Percentiles rank a stretch among this genome's conserved stretches.
phyloP scores from a whole-genome alignment of 495 filamentous ascomycete genomes.

The Tuber borchii region DNA sequence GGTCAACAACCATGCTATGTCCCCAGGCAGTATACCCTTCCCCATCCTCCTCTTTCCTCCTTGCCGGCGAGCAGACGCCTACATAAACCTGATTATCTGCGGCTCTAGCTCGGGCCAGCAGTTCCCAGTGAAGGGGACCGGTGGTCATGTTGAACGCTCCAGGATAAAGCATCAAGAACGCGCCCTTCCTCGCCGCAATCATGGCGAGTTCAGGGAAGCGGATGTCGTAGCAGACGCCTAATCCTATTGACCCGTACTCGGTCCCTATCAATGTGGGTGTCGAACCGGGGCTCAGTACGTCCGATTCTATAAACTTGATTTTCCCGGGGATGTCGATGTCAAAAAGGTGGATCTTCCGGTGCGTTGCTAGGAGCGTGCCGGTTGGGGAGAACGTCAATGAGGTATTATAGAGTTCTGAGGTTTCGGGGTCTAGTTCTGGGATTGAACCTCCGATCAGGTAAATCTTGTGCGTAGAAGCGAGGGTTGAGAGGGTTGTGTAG shows the following conservation, averaged over 20 bases:
- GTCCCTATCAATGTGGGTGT: conserved; percentile 73
- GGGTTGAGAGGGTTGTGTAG: conserved; percentile 72
- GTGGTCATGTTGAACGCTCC: conserved; percentile 95
- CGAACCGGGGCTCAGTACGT: conserved; percentile 77
- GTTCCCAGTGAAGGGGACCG: conserved; percentile 81
- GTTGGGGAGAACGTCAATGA: conserved; percentile 71
- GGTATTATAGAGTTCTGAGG: conserved; percentile 85
- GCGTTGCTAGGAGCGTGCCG: conserved; percentile 71
- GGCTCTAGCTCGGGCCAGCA: conserved; percentile 75
- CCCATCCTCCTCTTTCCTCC: conserved; percentile 53
- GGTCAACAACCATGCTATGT: conserved; percentile 80
- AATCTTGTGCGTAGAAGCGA: conserved; percentile 66
- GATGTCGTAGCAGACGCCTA: conserved; percentile 96
- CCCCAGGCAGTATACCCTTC: conserved; percentile 86
- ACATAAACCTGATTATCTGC: conserved; percentile 95
- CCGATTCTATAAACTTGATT: conserved; percentile 83
- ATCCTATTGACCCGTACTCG: conserved; percentile 73
- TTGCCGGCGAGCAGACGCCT: conserved; percentile 81
- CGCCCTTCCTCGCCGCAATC: conserved; percentile 75
- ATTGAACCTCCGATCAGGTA: conserved; percentile 91
- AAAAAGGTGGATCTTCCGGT: conserved; percentile 96
- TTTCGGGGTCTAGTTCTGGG: conserved; percentile 57
- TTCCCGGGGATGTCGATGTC: conserved; percentile 96
- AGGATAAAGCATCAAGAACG: conserved; percentile 82
- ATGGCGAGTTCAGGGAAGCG: conserved; percentile 92